A percentile compares a stretch with the other conserved stretches of the same genome.
Conservation (phyloP, 352 stramenopile species). For the Phytopythium mirpurense region DNA sequence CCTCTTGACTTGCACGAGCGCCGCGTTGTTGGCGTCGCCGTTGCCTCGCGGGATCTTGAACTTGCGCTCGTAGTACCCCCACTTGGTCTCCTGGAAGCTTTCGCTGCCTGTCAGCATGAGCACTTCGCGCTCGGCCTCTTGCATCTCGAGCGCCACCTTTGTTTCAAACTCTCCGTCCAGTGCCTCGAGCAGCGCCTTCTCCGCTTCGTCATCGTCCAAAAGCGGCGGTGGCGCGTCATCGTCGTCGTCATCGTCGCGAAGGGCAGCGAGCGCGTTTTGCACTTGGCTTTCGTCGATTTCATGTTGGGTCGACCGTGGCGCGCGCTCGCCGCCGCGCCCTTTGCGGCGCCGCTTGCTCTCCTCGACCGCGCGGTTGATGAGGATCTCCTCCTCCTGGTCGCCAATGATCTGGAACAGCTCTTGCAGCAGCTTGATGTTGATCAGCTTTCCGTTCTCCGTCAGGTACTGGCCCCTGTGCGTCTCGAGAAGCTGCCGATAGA, state of each 20-base stretch:
- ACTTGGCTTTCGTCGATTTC: constrained; percentile 28
- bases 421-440: constrained; percentile 88
- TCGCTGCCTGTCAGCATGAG: constrained; percentile 54
- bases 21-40: constrained; percentile 26
- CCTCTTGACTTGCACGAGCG: constrained; percentile 37
- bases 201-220: constrained; percentile 50
- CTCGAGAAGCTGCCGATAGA: constrained; percentile 89
- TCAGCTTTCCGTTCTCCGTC: constrained; percentile 85
- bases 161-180: too few relatives aligned
- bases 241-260: constrained; percentile 43
- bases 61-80: constrained; percentile 82
- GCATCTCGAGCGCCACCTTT: constrained; percentile 30
- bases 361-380: constrained; percentile 69
- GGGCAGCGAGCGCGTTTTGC: constrained; percentile 35
- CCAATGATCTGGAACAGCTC: constrained; percentile 92
- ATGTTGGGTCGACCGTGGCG: too few relatives aligned
- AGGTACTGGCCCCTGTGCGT: constrained; percentile 89
- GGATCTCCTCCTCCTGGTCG: constrained; percentile 92
- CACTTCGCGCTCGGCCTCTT: constrained; percentile 42
- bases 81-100: constrained; percentile 83
- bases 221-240: constrained; percentile 67
- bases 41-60: constrained; percentile 60
- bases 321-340: constrained; percentile 10
- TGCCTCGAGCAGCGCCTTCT: constrained; percentile 34
- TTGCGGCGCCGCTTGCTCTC: constrained; percentile 39